phyloP scores from a whole-genome alignment of 768 basidiomycete species.

The Leccinellum rugosiceps region DNA sequence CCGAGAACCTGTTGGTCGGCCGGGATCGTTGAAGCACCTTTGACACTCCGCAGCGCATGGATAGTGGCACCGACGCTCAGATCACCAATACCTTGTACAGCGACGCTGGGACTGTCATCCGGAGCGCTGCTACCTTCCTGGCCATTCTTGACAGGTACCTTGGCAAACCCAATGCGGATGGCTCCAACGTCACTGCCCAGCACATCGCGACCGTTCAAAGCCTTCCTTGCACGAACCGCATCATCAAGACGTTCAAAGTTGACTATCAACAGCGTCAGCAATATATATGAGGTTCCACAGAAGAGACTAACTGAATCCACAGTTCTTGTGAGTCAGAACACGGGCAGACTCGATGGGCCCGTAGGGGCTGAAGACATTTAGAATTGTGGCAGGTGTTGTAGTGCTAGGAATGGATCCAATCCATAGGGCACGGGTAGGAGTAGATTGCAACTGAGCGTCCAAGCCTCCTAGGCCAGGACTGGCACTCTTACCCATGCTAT shows the following conservation, averaged over 20 bases:
- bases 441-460: constrained; percentile 84
- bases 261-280: constrained; percentile 43
- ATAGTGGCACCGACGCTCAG: constrained; percentile 86
- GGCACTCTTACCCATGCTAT: constrained; percentile 45
- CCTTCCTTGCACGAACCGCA: constrained; percentile 92
- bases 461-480: constrained; percentile 61
- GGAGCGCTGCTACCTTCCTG: constrained; percentile 56
- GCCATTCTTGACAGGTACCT: constrained; percentile 89
- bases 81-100: constrained; percentile 80
- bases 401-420: constrained; percentile 95
- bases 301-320: constrained; percentile 72
- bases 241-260: constrained; percentile 98
- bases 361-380: constrained; percentile 96
- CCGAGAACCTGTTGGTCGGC: constrained; percentile 92
- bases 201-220: constrained; percentile 93
- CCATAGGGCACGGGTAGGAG: constrained; percentile 95
- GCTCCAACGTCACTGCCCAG: constrained; percentile 96
- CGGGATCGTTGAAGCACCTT: constrained; percentile 89
- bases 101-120: constrained; percentile 62
- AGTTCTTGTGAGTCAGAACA: constrained; percentile 96
- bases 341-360: constrained; percentile 97
- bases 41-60: constrained; percentile 79
- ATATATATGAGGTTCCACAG: background rate
- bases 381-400: constrained; percentile 90
- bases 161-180: constrained; percentile 94